Evolutionary conservation across 345 rosid genomes (phyloP), one percentile per base, ranked within the genome.

Genomic region (Sonneratia alba): DNA sequence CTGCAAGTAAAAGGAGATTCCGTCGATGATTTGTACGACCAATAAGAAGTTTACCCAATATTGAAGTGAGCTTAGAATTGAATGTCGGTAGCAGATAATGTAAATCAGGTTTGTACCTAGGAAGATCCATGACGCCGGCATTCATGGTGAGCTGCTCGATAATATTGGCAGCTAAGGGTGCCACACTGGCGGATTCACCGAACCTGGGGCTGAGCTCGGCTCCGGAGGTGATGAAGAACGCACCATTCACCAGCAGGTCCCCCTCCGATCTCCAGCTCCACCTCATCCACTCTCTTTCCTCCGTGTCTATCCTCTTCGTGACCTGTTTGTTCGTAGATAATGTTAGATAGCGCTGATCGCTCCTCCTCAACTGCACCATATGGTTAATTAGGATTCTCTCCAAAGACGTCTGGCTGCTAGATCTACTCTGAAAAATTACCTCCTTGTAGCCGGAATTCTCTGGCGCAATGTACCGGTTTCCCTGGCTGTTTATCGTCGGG

Each of bases 401-500:
- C 0, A 1, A 27, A 27, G 32, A 27, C 32, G 32, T 27, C 32
- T 27, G 0, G 32, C 32, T 27, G 32, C 32, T 27, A 27, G 32
- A 27, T 27, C 32, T 27, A 27, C 32, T 27, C 32, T 27, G 32
- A 27, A 27, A 27, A 27, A 27, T 27, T 27, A 27, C 32, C 75
- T 76, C 68, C 66, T 76, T 75, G 36, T 66, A 34, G 38, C 45
- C 21, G 36, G 2, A 0, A 0, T 53, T 27, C 8, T 37, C 45
- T 1, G 75, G 67, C 1, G 75, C 75, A 0, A 56, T 3, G 56
- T 66, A 76, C 61, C 67, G 71, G 59, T 76, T 76, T 67, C 78
- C 78, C 61, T 76, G 74, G 48, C 78, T 76, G 14, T 71, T 71
- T 40, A 76, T 76, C 27, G 75, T 76, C 18, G 78, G 78, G 59